Percentiles rank a stretch among this genome's conserved stretches.
These are phyloP conservation scores for Acanthamoeba rhysodes DNA, from an alignment of 208 protist species.

Conservation along the genomic window DNA sequence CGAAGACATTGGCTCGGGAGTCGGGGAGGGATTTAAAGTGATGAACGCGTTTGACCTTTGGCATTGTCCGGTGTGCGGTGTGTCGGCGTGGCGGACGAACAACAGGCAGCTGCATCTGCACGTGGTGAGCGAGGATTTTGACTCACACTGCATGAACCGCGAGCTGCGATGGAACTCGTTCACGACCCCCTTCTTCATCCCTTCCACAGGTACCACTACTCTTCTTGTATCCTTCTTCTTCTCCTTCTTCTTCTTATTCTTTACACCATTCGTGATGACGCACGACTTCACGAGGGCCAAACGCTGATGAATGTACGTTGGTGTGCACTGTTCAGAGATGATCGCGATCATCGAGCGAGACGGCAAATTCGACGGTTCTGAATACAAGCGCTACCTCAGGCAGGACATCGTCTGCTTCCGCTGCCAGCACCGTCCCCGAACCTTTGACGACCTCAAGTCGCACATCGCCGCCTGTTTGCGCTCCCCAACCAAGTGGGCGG, in stretches of 20 bases:
- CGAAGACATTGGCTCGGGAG: no score
- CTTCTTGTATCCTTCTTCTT: no score
- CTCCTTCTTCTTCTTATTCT: neutral
- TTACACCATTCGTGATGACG: no score
- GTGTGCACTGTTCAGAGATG: neutral
- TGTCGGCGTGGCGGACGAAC: no score
- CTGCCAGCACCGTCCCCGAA: neutral
- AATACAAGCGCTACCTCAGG: slow-evolving; percentile 37
- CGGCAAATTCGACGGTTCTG: neutral
- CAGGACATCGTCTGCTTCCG: slow-evolving; percentile 8
- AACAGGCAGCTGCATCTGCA: slow-evolving; percentile 63
- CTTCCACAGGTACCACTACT: neutral
- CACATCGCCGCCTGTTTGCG: neutral
- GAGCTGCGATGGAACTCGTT: slow-evolving; percentile 66
- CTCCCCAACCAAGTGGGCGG: neutral
- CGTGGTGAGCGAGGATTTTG: slow-evolving; percentile 49
- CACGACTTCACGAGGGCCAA: no score
- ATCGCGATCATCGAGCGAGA: slow-evolving; percentile 40
- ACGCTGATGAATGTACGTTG: no score
- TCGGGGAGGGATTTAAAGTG: no score
- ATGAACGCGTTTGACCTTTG: no score
- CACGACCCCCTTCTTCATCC: slow-evolving; percentile 59
- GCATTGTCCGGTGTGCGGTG: no score
- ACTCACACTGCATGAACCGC: slow-evolving; percentile 15
- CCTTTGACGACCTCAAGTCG: neutral